These are phyloP conservation scores for Conringia planisiliqua DNA, from an alignment of 345 rosid genomes.

Conservation along the genomic window DNA sequence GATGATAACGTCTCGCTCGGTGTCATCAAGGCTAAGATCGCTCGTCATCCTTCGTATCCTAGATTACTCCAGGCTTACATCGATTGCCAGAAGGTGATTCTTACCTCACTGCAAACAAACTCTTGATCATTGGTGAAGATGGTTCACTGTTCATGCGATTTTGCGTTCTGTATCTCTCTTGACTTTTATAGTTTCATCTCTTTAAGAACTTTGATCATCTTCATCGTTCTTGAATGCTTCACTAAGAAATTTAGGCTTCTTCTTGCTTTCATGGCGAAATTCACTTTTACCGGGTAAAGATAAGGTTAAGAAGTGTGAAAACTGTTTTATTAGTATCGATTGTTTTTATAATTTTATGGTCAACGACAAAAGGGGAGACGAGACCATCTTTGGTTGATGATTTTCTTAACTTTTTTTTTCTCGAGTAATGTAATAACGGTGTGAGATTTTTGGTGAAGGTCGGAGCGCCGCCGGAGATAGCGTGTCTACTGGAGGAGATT, in stretches of 20 bases:
- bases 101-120: background rate
- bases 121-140: background rate
- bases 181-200: background rate
- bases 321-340: background rate
- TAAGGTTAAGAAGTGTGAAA: background rate
- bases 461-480: constrained; percentile 88
- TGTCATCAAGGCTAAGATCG: constrained; percentile 73
- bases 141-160: constrained; percentile 3
- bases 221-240: background rate
- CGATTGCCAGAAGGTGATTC: constrained; percentile 89
- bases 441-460: constrained; percentile 42
- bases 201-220: background rate
- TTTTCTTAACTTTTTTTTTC: background rate
- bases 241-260: background rate
- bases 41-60: constrained; percentile 82
- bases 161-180: constrained; percentile 2
- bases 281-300: background rate
- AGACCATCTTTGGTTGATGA: background rate
- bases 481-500: constrained; percentile 62
- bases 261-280: background rate
- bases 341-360: constrained; percentile 32
- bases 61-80: constrained; percentile 80
- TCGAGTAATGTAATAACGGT: background rate
- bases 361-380: background rate
- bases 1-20: constrained; percentile 42